Conservation (phyloP, 108 stramenopile species). For the Conticribra guillardii region DNA sequence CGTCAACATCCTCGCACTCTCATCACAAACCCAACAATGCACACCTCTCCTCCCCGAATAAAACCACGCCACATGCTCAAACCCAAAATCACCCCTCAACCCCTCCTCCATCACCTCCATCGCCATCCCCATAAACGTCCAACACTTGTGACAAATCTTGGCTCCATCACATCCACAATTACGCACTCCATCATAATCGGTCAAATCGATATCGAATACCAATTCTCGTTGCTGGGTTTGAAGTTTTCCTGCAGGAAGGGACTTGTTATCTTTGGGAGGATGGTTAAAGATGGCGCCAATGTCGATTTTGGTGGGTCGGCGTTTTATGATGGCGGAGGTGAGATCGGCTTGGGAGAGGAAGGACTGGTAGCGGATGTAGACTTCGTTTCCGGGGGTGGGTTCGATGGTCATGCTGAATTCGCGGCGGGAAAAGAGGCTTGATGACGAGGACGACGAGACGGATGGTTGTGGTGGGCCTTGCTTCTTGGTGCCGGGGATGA, state of each 20-base stretch:
- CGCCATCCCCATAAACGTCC: slow-evolving; percentile 98
- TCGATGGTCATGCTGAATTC: slow-evolving; percentile 98
- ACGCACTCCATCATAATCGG: slow-evolving; percentile 98
- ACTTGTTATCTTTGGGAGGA: slow-evolving; percentile 88
- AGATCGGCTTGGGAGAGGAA: slow-evolving; percentile 85
- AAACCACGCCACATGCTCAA: slow-evolving; percentile 96
- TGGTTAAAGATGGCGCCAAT: slow-evolving; percentile 98
- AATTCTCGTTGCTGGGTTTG: slow-evolving; percentile 93
- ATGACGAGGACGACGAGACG: slow-evolving; percentile 12
- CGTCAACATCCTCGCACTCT: slow-evolving; percentile 79
- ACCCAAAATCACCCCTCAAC: slow-evolving; percentile 95
- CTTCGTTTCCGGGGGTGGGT: slow-evolving; percentile 84
- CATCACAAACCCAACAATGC: slow-evolving; percentile 99
- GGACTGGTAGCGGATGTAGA: slow-evolving; percentile 97
- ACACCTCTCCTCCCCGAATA: slow-evolving; percentile 99
- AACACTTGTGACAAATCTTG: slow-evolving; percentile 91
- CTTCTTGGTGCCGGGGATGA: slow-evolving; percentile 9
- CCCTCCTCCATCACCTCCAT: slow-evolving; percentile 89
- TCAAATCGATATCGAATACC: slow-evolving; percentile 99
- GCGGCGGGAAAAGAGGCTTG: slow-evolving; percentile 69
- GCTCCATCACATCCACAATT: slow-evolving; percentile 95
- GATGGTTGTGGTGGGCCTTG: slow-evolving; percentile 8
- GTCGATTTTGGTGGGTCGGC: slow-evolving; percentile 98
- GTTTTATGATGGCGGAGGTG: slow-evolving; percentile 67
- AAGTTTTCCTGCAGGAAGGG: slow-evolving; percentile 66